Evolutionary conservation across 1,284 basidiomycete species (phyloP).

Genomic region (Malassezia slooffiae): DNA sequence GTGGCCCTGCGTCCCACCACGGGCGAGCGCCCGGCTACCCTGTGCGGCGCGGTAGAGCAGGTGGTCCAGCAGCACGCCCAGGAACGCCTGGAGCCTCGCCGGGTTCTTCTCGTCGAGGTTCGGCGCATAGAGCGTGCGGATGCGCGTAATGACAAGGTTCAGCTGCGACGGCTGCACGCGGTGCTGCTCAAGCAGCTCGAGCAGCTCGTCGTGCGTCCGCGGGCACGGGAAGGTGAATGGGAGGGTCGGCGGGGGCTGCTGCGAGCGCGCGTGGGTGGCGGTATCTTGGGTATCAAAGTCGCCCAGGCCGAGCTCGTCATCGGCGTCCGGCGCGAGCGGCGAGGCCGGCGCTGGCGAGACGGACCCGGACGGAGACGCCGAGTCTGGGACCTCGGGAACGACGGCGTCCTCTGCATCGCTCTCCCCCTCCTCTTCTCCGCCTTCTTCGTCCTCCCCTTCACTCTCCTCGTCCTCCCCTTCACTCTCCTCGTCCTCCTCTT

Average conservation of each 20-base stretch:
- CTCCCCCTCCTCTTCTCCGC: constrained; percentile 30
- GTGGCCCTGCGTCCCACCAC: constrained; percentile 9
- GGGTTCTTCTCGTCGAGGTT: constrained; percentile 85
- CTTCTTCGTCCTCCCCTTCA: constrained; percentile 31
- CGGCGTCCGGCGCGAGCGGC: constrained; percentile 33
- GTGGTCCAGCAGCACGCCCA: constrained; percentile 80
- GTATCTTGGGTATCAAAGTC: constrained; percentile 32
- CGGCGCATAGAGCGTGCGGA: constrained; percentile 79
- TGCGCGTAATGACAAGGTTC: constrained; percentile 75
- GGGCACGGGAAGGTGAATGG: constrained; percentile 91
- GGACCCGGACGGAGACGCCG: no score
- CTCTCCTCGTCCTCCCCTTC: constrained; percentile 47
- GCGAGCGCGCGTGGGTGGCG: constrained; percentile 17
- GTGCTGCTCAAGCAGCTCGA: constrained; percentile 64
- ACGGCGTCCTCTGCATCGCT: constrained; percentile 47
- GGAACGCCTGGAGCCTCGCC: constrained; percentile 57
- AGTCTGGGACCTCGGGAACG: no score
- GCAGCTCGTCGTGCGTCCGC: constrained; percentile 70
- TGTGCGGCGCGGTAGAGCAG: constrained; percentile 55
- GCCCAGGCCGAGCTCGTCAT: constrained; percentile 27
- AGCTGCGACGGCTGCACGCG: constrained; percentile 53
- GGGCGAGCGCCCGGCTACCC: no score
- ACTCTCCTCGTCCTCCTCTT: constrained; percentile 25
- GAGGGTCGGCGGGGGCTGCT: constrained; percentile 46
- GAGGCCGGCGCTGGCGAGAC: no score